Conservation (phyloP, 1,139 yeast genomes). For the Pichia sp. region DNA sequence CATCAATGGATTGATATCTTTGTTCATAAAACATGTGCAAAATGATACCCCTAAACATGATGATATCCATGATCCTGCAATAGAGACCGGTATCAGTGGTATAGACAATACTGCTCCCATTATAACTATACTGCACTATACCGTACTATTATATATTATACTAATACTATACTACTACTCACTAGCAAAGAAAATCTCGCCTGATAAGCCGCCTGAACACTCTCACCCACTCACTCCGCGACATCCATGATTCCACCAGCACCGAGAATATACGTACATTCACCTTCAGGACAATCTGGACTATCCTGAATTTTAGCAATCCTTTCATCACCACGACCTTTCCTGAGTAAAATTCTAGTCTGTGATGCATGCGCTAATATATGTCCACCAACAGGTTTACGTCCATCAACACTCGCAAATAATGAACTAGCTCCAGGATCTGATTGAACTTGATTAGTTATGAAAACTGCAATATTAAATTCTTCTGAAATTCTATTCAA, state of each 20-base stretch:
- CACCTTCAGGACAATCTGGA: slow-evolving; percentile 56
- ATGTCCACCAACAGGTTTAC: slow-evolving; percentile 63
- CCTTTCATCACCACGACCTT: slow-evolving; percentile 60
- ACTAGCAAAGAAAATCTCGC: too few species aligned
- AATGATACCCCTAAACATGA: slow-evolving; percentile 84
- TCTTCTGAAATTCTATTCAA: slow-evolving; percentile 51
- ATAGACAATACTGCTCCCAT: slow-evolving; percentile 87
- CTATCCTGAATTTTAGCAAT: slow-evolving; percentile 58
- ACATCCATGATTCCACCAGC: slow-evolving; percentile 36
- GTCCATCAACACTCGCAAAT: slow-evolving; percentile 58
- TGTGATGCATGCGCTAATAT: slow-evolving; percentile 61
- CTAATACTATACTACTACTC: not conserved
- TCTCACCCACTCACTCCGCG: slow-evolving; percentile 3
- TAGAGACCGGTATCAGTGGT: slow-evolving; percentile 51
- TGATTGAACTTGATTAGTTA: slow-evolving; percentile 61
- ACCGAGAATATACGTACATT: slow-evolving; percentile 46
- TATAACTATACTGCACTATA: not conserved
- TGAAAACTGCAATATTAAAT: slow-evolving; percentile 50
- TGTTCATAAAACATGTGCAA: slow-evolving; percentile 53
- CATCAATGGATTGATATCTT: slow-evolving; percentile 43
- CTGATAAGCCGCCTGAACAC: not conserved
- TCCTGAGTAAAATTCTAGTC: slow-evolving; percentile 47
- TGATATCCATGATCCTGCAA: slow-evolving; percentile 63
- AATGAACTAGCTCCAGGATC: slow-evolving; percentile 62
- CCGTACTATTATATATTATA: not conserved